These are phyloP conservation scores for Dovyalis caffra DNA, from an alignment of 345 rosid species.

Conservation along the genomic window DNA sequence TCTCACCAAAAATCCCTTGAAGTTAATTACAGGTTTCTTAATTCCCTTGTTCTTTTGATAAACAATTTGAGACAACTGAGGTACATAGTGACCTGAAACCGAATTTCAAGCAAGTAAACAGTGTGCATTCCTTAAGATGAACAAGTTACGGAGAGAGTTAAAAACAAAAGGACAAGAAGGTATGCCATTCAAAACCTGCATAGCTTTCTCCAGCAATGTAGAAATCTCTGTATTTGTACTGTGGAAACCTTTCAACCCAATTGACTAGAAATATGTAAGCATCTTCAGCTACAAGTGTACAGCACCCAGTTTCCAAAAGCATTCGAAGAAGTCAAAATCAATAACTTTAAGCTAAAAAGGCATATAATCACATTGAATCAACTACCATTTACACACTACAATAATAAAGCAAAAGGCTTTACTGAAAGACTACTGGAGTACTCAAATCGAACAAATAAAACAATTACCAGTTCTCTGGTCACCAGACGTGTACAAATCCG, in stretches of 20 bases:
- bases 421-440: background rate
- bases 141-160: background rate
- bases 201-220: constrained; percentile 97
- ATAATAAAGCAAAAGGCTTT: background rate
- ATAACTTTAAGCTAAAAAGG: constrained; percentile 1
- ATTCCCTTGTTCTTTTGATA: constrained; percentile 60
- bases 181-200: constrained; percentile 49
- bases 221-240: constrained; percentile 89
- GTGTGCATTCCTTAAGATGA: background rate
- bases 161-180: background rate
- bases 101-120: background rate
- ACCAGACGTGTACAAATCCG: constrained; percentile 80
- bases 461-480: constrained; percentile 81
- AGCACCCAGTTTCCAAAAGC: constrained; percentile 13
- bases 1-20: constrained; percentile 91
- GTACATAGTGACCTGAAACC: constrained; percentile 88
- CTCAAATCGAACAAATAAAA: background rate
- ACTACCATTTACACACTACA: background rate
- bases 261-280: constrained; percentile 69
- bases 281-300: constrained; percentile 73
- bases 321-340: constrained; percentile 19
- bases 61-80: constrained; percentile 87
- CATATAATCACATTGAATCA: background rate
- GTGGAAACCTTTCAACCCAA: constrained; percentile 96
- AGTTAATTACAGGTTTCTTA: constrained; percentile 65